Evolutionary conservation across 495 filamentous ascomycete genomes (phyloP).

Genomic region (Cladorrhinum samala): DNA sequence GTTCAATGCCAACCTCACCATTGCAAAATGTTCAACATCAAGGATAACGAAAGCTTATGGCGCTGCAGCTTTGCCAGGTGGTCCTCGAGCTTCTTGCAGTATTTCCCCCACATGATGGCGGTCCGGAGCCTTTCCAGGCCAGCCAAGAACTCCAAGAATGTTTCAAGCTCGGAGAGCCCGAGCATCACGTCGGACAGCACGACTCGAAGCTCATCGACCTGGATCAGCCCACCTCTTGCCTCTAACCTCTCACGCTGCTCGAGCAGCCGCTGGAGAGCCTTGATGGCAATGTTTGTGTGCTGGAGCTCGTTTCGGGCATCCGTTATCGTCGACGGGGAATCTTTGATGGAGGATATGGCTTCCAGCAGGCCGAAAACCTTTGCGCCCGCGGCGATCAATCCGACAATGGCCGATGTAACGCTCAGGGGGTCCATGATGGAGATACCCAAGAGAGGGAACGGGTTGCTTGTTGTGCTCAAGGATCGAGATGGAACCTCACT

Average conservation of each 20-base stretch:
- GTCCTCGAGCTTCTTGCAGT: conserved; percentile 7
- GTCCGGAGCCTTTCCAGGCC: neutral
- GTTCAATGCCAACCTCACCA: conserved; percentile 5
- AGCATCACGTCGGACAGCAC: conserved; percentile 8
- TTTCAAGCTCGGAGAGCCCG: conserved; percentile 5
- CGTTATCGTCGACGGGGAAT: conserved; percentile 5
- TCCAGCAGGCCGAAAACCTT: conserved; percentile 3
- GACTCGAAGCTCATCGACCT: conserved; percentile 11
- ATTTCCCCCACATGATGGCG: conserved; percentile 1
- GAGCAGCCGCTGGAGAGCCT: neutral
- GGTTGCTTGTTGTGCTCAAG: too few species aligned
- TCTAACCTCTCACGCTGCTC: neutral
- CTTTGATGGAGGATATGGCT: neutral
- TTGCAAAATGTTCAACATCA: conserved; percentile 13
- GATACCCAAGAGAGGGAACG: too few species aligned
- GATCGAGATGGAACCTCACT: too few species aligned
- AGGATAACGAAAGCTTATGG: conserved; percentile 6
- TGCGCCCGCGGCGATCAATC: conserved; percentile 3
- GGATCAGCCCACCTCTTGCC: conserved; percentile 1
- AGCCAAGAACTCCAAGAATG: neutral
- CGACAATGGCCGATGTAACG: conserved; percentile 7
- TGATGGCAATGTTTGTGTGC: conserved; percentile 6
- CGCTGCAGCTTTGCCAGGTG: conserved; percentile 8
- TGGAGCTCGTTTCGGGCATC: conserved; percentile 2
- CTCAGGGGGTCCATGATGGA: conserved; percentile 13